Evolutionary conservation across 2,329 filamentous ascomycete genomes (phyloP), one percentile per base, ranked within the genome.

Genomic region (Didymella keratinophila): DNA sequence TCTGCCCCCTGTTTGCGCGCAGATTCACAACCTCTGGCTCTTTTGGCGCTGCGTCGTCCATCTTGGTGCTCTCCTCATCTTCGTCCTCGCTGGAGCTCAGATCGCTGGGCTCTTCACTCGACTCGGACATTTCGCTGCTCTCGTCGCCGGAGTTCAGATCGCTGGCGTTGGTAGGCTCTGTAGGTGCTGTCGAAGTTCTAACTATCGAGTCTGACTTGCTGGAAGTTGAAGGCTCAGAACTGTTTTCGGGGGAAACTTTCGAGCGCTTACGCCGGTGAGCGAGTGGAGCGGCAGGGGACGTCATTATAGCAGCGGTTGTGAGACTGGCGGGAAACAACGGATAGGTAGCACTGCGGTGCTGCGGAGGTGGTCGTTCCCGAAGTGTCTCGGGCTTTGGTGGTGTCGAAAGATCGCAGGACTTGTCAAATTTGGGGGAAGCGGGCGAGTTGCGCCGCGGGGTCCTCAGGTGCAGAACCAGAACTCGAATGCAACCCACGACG

Each of bases 91-190:
- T 68, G 1, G 69, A 71, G 45, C 68, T 73, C 21, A 73, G 67
- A 21, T 72, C 73, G 64, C 75, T 77, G 18, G 76, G 72, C 49
- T 76, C 76, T 50, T 75, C 72, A 54, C 75, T 77, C 23, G 76
- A 77, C 20, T 72, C 68, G 25, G 70, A 71, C 0, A 76, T 28
- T 25, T 71, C 70, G 61, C 67, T 75, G 64, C 67, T 75, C 28
- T 67, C 68, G 18, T 56, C 65, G n/a, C 69, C 68, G 10, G 56
- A 66, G 20, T 66, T 65, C 9, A 42, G 32, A 18, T 72, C 65
- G 63, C 62, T 69, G 1, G 67, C 52, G n/a, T 64, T 62, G 9
- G 64, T 64, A 3, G 66, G 57, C 10, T 64, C 54, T 3, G 64
- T 55, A 16, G 65, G 52, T 3, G 61, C 57, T 27, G 51, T 63